Conservation (phyloP, 306 rosid genomes). For the Purshia tridentata region DNA sequence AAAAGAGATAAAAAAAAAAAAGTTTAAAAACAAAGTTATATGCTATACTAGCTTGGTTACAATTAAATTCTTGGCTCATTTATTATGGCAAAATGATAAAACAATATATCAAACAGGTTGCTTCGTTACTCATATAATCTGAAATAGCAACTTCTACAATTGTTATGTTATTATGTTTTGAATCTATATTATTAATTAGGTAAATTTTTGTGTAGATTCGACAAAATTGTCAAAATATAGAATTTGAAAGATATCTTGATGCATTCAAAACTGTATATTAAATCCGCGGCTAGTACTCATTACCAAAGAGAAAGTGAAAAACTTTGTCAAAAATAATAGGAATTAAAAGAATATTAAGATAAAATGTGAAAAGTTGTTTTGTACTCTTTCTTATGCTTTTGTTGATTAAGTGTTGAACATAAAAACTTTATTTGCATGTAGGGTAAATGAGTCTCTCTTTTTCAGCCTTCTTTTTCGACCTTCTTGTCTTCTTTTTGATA, state of each 20-base stretch:
- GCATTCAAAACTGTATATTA: not conserved
- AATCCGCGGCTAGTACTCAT: conserved; percentile 22
- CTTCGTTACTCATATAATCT: too few species aligned
- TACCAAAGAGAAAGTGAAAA: not conserved
- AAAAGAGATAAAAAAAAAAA: not conserved
- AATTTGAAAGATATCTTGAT: not conserved
- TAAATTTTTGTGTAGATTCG: too few species aligned
- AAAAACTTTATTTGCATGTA: conserved; percentile 51
- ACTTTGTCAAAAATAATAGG: conserved; percentile 1
- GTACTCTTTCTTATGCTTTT: conserved; percentile 34
- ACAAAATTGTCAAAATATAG: not conserved
- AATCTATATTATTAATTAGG: too few species aligned
- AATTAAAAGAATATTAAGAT: conserved; percentile 18
- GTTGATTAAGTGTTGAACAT: conserved; percentile 35
- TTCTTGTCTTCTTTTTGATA: conserved; percentile 52
- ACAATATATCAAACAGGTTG: too few species aligned
- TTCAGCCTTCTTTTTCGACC: conserved; percentile 69
- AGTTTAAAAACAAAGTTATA: not conserved
- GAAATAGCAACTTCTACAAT: too few species aligned
- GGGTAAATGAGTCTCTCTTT: conserved; percentile 64
- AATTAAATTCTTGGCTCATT: not conserved
- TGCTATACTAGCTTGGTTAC: too few species aligned
- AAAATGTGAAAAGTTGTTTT: conserved; percentile 43
- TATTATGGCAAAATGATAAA: not conserved
- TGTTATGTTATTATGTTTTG: too few species aligned